These are phyloP conservation scores for Canavalia ensiformis DNA, from an alignment of 306 rosid genomes.

Conservation along the genomic window DNA sequence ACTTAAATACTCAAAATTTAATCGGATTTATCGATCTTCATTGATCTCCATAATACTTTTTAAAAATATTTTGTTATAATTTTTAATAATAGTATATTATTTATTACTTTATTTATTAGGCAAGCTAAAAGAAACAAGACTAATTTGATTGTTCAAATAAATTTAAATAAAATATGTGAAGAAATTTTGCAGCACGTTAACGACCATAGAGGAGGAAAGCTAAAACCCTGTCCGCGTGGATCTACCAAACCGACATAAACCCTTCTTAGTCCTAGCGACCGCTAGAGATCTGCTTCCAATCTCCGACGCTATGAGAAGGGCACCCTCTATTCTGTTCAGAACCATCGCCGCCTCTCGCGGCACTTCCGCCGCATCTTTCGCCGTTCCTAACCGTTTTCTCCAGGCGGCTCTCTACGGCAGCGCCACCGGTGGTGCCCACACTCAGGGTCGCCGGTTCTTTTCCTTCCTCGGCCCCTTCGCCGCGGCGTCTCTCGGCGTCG, in stretches of 20 bases:
- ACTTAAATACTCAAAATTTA: no score
- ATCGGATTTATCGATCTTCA: no score
- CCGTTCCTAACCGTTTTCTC: conserved; percentile 58
- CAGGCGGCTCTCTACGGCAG: conserved; percentile 63
- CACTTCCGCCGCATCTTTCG: conserved; percentile 48
- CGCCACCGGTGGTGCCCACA: conserved; percentile 39
- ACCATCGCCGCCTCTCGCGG: conserved; percentile 64
- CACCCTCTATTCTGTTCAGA: conserved; percentile 62
- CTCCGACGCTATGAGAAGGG: conserved; percentile 68
- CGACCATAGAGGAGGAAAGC: background rate
- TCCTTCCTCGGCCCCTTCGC: conserved; percentile 48
- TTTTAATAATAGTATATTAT: no score
- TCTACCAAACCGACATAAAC: conserved; percentile 36
- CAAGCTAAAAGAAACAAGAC: no score
- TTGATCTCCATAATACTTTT: no score
- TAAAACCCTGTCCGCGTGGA: conserved; percentile 46
- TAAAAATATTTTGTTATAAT: no score
- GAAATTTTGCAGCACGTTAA: background rate
- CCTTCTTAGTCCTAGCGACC: conserved; percentile 7
- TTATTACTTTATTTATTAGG: no score
- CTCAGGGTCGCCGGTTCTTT: conserved; percentile 58
- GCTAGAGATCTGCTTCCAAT: conserved; percentile 2
- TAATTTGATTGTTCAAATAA: no score
- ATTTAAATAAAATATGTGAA: background rate
- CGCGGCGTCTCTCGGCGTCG: conserved; percentile 59